phyloP scores from a whole-genome alignment of 2,329 filamentous ascomycete species.

The Camptophora hylomeconis region DNA sequence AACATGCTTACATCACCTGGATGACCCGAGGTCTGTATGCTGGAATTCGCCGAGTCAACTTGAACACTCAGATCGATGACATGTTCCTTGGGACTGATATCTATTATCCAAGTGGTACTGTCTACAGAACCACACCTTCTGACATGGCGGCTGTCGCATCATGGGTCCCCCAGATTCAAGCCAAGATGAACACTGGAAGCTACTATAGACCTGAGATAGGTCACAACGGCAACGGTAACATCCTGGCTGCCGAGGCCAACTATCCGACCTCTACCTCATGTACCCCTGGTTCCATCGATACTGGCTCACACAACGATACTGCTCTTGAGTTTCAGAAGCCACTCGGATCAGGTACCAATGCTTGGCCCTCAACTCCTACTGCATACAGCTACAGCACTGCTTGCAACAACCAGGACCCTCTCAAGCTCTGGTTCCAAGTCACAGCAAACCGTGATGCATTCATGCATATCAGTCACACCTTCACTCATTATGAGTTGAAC shows the following conservation, averaged over 20 bases:
- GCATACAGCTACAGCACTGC: slow-evolving; percentile 36
- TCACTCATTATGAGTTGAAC: slow-evolving; percentile 45
- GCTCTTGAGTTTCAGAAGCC: slow-evolving; percentile 38
- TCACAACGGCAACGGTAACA: slow-evolving; percentile 44
- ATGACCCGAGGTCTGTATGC: slow-evolving; percentile 44
- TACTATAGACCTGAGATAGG: slow-evolving; percentile 41
- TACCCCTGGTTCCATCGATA: slow-evolving; percentile 31
- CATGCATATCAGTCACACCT: slow-evolving; percentile 49
- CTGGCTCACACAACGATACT: slow-evolving; percentile 32
- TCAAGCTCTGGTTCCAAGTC: slow-evolving; percentile 43
- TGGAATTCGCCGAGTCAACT: slow-evolving; percentile 42
- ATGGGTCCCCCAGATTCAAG: slow-evolving; percentile 29
- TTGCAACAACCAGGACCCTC: slow-evolving; percentile 38
- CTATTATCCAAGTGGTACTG: slow-evolving; percentile 34
- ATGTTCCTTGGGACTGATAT: slow-evolving; percentile 44
- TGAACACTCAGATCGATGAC: slow-evolving; percentile 49
- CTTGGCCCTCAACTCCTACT: slow-evolving; percentile 35
- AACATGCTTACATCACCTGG: slow-evolving; percentile 52
- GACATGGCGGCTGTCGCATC: slow-evolving; percentile 36
- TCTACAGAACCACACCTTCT: slow-evolving; percentile 36
- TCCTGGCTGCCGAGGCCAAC: slow-evolving; percentile 23
- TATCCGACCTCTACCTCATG: slow-evolving; percentile 18
- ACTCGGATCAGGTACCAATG: slow-evolving; percentile 35
- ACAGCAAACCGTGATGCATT: slow-evolving; percentile 39
- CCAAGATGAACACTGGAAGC: slow-evolving; percentile 39